Conservation (phyloP, 352 stramenopile species). For the Globisporangium rhizosaccharum region DNA sequence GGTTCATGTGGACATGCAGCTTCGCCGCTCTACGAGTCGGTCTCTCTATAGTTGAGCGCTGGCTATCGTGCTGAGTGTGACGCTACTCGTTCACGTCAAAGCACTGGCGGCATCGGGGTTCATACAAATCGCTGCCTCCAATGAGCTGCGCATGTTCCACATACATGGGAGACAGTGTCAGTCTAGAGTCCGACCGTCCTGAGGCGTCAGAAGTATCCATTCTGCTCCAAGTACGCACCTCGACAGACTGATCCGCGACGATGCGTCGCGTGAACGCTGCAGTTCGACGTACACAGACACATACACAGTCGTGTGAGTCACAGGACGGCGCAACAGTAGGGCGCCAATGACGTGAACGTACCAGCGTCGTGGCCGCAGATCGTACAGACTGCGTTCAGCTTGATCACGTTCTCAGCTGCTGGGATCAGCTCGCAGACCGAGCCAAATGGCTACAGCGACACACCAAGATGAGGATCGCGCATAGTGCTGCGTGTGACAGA, state of each 20-base stretch:
- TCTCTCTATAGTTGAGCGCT: constrained; percentile 2
- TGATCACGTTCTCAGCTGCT: constrained; percentile 69
- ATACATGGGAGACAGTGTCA: not conserved
- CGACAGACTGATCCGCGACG: constrained; percentile 56
- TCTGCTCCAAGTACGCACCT: constrained; percentile 28
- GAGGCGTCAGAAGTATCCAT: not conserved
- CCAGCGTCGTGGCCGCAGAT: constrained; percentile 69
- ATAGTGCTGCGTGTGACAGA: not conserved
- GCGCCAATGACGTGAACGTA: constrained; percentile 13
- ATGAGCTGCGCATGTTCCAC: constrained; percentile 41
- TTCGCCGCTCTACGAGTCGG: not conserved
- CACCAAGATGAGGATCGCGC: constrained; percentile 1
- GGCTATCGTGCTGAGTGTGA: not conserved
- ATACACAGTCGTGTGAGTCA: constrained; percentile 1
- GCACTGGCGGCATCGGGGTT: constrained; percentile 74
- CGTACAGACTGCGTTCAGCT: constrained; percentile 81
- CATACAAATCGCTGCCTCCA: constrained; percentile 70
- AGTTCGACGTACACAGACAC: constrained; percentile 1
- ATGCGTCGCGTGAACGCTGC: constrained; percentile 71
- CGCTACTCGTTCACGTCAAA: constrained; percentile 28
- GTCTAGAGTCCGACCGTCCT: not conserved
- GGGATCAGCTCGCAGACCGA: constrained; percentile 71
- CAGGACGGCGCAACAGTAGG: not conserved
- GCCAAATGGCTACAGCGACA: constrained; percentile 47
- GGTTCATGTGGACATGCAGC: not conserved